Conservation (phyloP, 164 flowering plant genomes). For the Akebia trifoliata region DNA sequence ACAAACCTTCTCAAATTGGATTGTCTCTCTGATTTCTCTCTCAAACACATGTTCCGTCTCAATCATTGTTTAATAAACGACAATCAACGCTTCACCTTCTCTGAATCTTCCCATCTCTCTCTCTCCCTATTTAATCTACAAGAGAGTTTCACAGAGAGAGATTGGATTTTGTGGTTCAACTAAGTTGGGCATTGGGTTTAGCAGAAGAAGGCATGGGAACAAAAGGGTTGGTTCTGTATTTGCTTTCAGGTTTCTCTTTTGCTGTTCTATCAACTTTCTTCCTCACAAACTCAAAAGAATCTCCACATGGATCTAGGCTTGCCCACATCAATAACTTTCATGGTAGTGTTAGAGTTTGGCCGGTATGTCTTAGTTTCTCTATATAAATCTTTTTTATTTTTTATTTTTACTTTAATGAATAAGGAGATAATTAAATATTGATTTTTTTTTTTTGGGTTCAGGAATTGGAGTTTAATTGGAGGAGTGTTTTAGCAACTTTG, state of each 20-base stretch:
- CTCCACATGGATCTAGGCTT: conserved; percentile 1
- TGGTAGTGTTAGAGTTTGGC: conserved; percentile 46
- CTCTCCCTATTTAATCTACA: background rate
- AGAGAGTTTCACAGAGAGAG: background rate
- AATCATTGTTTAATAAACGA: background rate
- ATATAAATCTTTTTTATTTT: background rate
- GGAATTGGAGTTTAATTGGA: conserved; percentile 79
- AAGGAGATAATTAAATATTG: background rate
- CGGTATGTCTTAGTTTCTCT: conserved; percentile 39
- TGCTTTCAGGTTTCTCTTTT: conserved; percentile 44
- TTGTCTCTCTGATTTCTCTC: too few species aligned
- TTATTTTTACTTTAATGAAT: background rate
- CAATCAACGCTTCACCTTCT: conserved; percentile 5
- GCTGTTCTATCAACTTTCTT: conserved; percentile 39
- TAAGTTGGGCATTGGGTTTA: background rate
- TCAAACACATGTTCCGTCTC: too few species aligned
- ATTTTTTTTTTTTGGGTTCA: conserved; percentile 18
- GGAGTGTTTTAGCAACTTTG: conserved; percentile 57
- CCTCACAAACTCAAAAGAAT: conserved; percentile 14
- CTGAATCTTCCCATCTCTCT: background rate
- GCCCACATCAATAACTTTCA: conserved; percentile 1
- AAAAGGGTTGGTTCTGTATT: conserved; percentile 47
- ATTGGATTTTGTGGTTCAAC: background rate
- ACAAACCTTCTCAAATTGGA: too few species aligned
- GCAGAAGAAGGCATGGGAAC: conserved; percentile 36